phyloP scores from a whole-genome alignment of 495 filamentous ascomycete genomes.

The Aspergillus mulundensis region DNA sequence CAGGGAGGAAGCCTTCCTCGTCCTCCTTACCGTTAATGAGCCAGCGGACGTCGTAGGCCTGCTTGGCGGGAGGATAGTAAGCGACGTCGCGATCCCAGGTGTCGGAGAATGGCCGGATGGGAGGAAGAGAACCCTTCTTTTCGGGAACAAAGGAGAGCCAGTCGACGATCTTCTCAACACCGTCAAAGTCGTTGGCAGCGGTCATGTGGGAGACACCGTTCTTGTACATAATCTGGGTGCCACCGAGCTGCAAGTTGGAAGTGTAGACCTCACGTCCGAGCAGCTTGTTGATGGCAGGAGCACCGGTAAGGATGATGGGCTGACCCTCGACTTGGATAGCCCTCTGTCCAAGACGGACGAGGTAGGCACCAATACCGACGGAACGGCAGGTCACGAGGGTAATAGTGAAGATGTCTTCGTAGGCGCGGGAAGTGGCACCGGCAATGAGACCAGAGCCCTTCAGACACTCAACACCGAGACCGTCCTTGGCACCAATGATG shows the following conservation, averaged over 20 bases:
- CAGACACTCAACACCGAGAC: slow-evolving; percentile 95
- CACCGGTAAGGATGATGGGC: slow-evolving; percentile 97
- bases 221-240: slow-evolving; percentile 99
- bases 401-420: slow-evolving; percentile 98
- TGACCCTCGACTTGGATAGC: slow-evolving; percentile 99
- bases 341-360: slow-evolving; percentile 95
- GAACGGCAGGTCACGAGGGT: slow-evolving; percentile 97
- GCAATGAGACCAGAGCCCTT: slow-evolving; percentile 97
- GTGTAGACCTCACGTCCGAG: slow-evolving; percentile 98
- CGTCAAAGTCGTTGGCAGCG: slow-evolving; percentile 94
- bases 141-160: slow-evolving; percentile 98
- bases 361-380: slow-evolving; percentile 96
- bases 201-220: slow-evolving; percentile 99
- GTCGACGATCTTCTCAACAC: slow-evolving; percentile 95
- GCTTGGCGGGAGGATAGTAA: slow-evolving; percentile 80
- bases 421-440: slow-evolving; percentile 92
- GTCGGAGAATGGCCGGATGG: slow-evolving; percentile 80
- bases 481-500: slow-evolving; percentile 90
- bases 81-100: slow-evolving; percentile 88
- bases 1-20: slow-evolving; percentile 79
- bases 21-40: slow-evolving; percentile 89
- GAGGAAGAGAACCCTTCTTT: slow-evolving; percentile 83
- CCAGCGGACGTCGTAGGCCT: slow-evolving; percentile 90
- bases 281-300: slow-evolving; percentile 95
- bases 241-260: slow-evolving; percentile 96